These are phyloP conservation scores for Macrolepiota dolichaula DNA, from an alignment of 768 basidiomycete genomes.

Conservation along the genomic window DNA sequence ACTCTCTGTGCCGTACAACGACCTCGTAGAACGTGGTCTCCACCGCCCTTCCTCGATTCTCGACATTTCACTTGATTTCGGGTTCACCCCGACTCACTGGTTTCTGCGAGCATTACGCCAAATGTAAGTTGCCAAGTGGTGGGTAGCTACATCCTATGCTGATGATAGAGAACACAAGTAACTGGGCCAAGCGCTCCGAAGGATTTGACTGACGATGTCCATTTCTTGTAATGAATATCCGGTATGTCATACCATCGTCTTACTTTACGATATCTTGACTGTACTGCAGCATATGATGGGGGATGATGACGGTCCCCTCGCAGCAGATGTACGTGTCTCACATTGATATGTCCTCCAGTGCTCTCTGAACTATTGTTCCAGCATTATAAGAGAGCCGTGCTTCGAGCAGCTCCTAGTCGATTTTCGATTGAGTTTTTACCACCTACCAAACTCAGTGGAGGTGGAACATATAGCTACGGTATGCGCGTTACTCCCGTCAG, in stretches of 20 bases:
- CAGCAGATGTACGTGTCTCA: slow-evolving; percentile 20
- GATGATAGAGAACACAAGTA: not conserved
- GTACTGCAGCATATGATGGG: slow-evolving; percentile 17
- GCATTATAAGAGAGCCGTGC: slow-evolving; percentile 61
- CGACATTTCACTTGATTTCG: not conserved
- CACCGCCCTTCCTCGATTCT: not conserved
- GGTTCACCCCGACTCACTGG: not conserved
- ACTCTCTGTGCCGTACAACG: not conserved
- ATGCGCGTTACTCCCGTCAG: slow-evolving; percentile 53
- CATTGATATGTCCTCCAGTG: not conserved
- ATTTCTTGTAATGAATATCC: not conserved
- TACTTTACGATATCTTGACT: not conserved
- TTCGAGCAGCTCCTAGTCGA: slow-evolving; percentile 51
- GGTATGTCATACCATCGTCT: not conserved
- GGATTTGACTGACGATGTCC: not conserved
- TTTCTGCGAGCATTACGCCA: not conserved
- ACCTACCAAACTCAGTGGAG: slow-evolving; percentile 63
- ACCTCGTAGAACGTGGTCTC: not conserved
- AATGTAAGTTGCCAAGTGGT: not conserved
- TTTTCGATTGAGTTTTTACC: slow-evolving; percentile 60
- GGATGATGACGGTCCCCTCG: slow-evolving; percentile 21
- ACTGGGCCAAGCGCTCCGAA: not conserved
- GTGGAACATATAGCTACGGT: slow-evolving; percentile 53
- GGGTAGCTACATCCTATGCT: not conserved
- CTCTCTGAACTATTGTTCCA: slow-evolving; percentile 20